Conservation (phyloP, 331 rosid genomes). For the Spiraea crenata region DNA sequence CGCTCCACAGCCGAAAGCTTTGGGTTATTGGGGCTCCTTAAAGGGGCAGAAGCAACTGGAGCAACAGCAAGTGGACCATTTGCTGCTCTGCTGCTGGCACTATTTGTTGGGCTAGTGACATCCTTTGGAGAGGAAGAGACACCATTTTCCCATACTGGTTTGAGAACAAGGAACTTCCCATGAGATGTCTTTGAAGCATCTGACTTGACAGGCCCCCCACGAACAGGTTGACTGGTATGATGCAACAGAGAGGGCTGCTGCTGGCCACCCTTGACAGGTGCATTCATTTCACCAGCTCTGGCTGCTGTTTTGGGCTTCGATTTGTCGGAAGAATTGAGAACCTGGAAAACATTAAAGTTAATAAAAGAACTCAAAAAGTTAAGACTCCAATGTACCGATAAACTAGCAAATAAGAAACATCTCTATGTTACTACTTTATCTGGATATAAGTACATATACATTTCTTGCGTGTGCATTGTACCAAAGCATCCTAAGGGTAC, state of each 20-base stretch:
- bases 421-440: not conserved
- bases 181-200: constrained; percentile 77
- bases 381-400: no score
- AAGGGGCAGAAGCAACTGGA: constrained; percentile 53
- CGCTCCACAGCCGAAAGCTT: constrained; percentile 58
- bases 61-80: constrained; percentile 61
- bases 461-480: not conserved
- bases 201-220: constrained; percentile 58
- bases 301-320: constrained; percentile 65
- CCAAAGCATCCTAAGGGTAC: not conserved
- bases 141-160: constrained; percentile 88
- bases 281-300: constrained; percentile 60
- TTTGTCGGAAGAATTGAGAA: constrained; percentile 76
- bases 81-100: constrained; percentile 50
- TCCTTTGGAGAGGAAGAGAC: constrained; percentile 62
- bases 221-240: constrained; percentile 56
- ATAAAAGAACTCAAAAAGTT: not conserved
- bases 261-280: constrained; percentile 52
- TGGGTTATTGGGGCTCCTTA: constrained; percentile 59
- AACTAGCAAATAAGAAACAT: no score
- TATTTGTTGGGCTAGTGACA: constrained; percentile 59
- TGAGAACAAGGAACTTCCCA: constrained; percentile 88
- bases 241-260: constrained; percentile 56
- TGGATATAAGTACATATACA: not conserved
- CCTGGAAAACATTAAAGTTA: constrained; percentile 35